A percentile compares a stretch with the other conserved stretches of the same genome.
These are phyloP conservation scores for Dactylellina haptotyla DNA, from an alignment of 2,329 filamentous ascomycete species.

Conservation along the genomic window DNA sequence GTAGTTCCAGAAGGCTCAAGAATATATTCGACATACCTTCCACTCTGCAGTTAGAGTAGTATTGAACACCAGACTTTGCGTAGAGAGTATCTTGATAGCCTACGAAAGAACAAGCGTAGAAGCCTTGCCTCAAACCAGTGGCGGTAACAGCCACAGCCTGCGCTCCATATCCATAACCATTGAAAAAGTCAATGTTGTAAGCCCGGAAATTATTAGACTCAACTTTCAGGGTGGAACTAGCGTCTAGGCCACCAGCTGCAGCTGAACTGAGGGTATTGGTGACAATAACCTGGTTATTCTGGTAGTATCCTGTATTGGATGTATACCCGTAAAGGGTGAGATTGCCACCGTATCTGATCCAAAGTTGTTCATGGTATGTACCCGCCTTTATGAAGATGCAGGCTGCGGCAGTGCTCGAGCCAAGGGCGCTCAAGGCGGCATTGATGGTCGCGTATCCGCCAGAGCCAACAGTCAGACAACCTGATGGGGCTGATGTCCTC, in stretches of 20 bases:
- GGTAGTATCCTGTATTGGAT: constrained; percentile 58
- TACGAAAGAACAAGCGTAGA: constrained; percentile 60
- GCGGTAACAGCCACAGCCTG: constrained; percentile 60
- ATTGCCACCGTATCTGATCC: constrained; percentile 58
- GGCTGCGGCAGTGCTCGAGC: constrained; percentile 56
- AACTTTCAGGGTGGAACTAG: constrained; percentile 60
- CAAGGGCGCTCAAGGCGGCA: constrained; percentile 58
- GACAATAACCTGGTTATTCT: constrained; percentile 60
- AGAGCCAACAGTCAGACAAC: constrained; percentile 50
- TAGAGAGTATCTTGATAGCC: constrained; percentile 61
- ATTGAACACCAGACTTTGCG: constrained; percentile 60
- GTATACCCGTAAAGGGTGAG: constrained; percentile 60
- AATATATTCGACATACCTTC: constrained; percentile 55
- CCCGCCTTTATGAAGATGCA: constrained; percentile 60
- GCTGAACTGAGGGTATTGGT: constrained; percentile 60
- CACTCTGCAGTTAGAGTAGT: constrained; percentile 60
- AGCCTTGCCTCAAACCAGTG: constrained; percentile 59
- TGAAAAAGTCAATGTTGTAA: constrained; percentile 61
- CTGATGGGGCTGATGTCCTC: constrained; percentile 19
- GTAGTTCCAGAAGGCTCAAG: not conserved
- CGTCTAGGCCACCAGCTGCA: constrained; percentile 59
- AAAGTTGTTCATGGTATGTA: constrained; percentile 60
- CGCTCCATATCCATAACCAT: constrained; percentile 60
- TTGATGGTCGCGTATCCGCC: constrained; percentile 58
- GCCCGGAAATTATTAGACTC: constrained; percentile 59